phyloP scores from a whole-genome alignment of 2,329 filamentous ascomycete genomes.

The Trichoderma polysporum region DNA sequence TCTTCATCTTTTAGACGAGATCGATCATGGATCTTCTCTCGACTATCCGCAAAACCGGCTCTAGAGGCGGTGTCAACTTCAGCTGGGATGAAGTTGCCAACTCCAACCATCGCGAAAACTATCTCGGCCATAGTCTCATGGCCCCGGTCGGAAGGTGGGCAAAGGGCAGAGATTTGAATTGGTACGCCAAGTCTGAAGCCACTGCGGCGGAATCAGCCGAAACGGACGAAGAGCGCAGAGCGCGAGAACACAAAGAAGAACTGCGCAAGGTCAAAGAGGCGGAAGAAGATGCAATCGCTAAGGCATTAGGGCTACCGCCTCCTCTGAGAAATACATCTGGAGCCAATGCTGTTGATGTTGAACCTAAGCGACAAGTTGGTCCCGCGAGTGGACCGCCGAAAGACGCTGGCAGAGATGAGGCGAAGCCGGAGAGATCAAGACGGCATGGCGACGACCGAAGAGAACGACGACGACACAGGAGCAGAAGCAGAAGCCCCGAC shows the following conservation, averaged over 20 bases:
- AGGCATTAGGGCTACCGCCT: slow-evolving; percentile 76
- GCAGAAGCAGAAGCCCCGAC: slow-evolving; percentile 36
- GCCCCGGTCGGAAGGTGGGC: slow-evolving; percentile 93
- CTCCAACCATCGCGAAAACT: slow-evolving; percentile 84
- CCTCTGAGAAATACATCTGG: slow-evolving; percentile 58
- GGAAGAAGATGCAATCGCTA: slow-evolving; percentile 86
- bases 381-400: slow-evolving; percentile 29
- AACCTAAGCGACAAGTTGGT: slow-evolving; percentile 38
- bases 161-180: slow-evolving; percentile 66
- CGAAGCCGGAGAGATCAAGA: slow-evolving; percentile 31
- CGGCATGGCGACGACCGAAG: slow-evolving; percentile 36
- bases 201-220: slow-evolving; percentile 48
- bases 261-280: slow-evolving; percentile 81
- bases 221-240: slow-evolving; percentile 58
- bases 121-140: slow-evolving; percentile 86
- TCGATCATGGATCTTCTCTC: slow-evolving; percentile 83
- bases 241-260: slow-evolving; percentile 70
- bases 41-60: slow-evolving; percentile 85
- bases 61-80: slow-evolving; percentile 91
- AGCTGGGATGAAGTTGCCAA: slow-evolving; percentile 92
- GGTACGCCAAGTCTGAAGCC: slow-evolving; percentile 60
- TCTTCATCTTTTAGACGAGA: not conserved
- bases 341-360: slow-evolving; percentile 68
- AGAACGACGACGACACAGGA: slow-evolving; percentile 38
- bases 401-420: slow-evolving; percentile 29